phyloP scores from a whole-genome alignment of 2,329 filamentous ascomycete species.

The Helotiales sp. region DNA sequence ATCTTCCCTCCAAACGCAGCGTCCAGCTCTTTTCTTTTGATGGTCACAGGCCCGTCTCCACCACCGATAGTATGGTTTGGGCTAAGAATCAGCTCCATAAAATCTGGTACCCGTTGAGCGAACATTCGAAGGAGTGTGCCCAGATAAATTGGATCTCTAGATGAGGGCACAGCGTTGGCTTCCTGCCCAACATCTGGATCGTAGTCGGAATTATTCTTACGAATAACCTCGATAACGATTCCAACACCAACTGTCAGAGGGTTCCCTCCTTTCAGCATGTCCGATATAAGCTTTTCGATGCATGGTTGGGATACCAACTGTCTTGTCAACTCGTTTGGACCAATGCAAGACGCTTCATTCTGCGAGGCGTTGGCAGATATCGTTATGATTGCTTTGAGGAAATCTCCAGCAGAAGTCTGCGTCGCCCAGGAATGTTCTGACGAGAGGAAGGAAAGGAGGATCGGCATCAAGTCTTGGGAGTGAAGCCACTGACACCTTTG shows the following conservation, averaged over 20 bases:
- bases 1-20: conserved; percentile 91
- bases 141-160: conserved; percentile 91
- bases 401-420: conserved; percentile 95
- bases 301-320: conserved; percentile 88
- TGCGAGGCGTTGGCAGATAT: conserved; percentile 98
- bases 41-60: conserved; percentile 55
- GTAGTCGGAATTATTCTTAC: conserved; percentile 99
- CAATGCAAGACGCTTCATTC: conserved; percentile 98
- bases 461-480: conserved; percentile 82
- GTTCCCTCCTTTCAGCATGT: conserved; percentile 93
- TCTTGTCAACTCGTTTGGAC: conserved; percentile 92
- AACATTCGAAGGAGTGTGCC: conserved; percentile 88
- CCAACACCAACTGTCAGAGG: conserved; percentile 94
- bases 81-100: conserved; percentile 87
- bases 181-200: conserved; percentile 88
- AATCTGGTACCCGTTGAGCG: conserved; percentile 86
- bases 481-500: conserved; percentile 75
- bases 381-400: conserved; percentile 97
- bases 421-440: conserved; percentile 85
- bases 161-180: conserved; percentile 75
- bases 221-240: conserved; percentile 96
- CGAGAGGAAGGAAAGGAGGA: conserved; percentile 81
- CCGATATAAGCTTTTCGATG: conserved; percentile 78
- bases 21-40: conserved; percentile 71
- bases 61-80: conserved; percentile 59